phyloP scores from a whole-genome alignment of 1,284 basidiomycete species.

The Exsudoporus floridanus region DNA sequence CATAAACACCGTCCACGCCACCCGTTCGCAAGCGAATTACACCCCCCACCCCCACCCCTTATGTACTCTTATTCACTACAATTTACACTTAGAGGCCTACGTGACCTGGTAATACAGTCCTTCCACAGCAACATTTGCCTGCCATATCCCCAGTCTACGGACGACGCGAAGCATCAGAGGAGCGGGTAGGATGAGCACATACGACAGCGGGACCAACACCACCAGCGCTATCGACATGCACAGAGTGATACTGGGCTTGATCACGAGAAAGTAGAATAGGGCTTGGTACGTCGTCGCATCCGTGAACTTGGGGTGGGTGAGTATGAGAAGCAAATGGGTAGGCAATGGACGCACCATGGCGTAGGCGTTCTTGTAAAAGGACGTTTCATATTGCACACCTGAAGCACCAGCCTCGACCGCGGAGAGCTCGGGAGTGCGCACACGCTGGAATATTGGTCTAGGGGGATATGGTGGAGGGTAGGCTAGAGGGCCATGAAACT shows the following conservation, averaged over 20 bases:
- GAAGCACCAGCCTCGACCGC: slow-evolving; percentile 51
- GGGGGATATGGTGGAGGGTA: slow-evolving; percentile 59
- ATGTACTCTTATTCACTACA: not conserved
- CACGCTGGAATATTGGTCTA: slow-evolving; percentile 66
- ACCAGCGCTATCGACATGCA: slow-evolving; percentile 56
- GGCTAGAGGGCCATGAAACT: slow-evolving; percentile 65
- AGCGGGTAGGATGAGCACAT: slow-evolving; percentile 60
- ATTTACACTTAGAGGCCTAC: slow-evolving; percentile 5
- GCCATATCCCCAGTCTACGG: slow-evolving; percentile 70
- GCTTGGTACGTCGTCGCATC: slow-evolving; percentile 78
- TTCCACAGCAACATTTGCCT: slow-evolving; percentile 76
- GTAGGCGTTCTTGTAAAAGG: slow-evolving; percentile 76
- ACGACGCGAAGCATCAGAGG: slow-evolving; percentile 64
- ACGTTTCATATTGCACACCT: slow-evolving; percentile 47
- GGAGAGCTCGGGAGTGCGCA: slow-evolving; percentile 45
- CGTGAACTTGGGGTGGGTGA: slow-evolving; percentile 54
- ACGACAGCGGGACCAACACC: slow-evolving; percentile 54
- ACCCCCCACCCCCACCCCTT: no score
- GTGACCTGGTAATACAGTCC: slow-evolving; percentile 58
- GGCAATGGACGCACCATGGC: slow-evolving; percentile 59
- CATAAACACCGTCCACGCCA: slow-evolving; percentile 35
- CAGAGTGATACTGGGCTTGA: slow-evolving; percentile 78
- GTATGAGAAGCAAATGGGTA: not conserved
- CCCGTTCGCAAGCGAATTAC: slow-evolving; percentile 21
- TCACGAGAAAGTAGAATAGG: slow-evolving; percentile 80